Base-by-base conservation (phyloP, 495 filamentous ascomycete species). In the Xylaria intraflava region DNA sequence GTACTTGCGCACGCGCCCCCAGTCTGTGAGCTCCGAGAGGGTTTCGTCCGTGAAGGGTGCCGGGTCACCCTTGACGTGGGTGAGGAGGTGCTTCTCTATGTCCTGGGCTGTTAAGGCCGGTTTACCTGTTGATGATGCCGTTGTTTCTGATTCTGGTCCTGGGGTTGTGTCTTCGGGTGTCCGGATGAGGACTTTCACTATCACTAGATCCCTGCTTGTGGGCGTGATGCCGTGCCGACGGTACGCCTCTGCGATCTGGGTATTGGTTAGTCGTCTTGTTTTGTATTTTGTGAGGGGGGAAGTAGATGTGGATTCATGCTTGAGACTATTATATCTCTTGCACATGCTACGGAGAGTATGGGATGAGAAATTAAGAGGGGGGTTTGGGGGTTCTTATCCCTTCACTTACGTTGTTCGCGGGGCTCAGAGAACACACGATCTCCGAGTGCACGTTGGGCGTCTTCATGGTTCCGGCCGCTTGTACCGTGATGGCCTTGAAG, bases 391-490 rank as follows among this genome's bases (percentile, higher is more conserved):
- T n/a, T n/a, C n/a, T n/a, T n/a, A n/a, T n/a, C n/a, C n/a, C 47
- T 50, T 39, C 46, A 65, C 65, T 26, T 62, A 93, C 91, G 70
- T 97, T 97, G 58, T 92, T 96, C 45, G 87, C 89, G 0, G 85
- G 78, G 46, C 82, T 88, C 9, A 99, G 71, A 11, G 82, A 83
- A 60, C 88, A 87, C 2, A 99, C 91, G 53, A 89, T 88, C 66
- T 97, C 93, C 0, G 90, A 93, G 61, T 97, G 93, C 10, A 96
- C 84, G 64, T 96, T 97, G 31, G 84, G 80, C 22, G 88, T 93
- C 59, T 82, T 84, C 27, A 92, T 70, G 20, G 82, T 79, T 0
- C 72, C 72, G 38, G 59, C 65, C 14, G 83, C 50, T 27, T 79
- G 71, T 57, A 84, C 80, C 57, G 85, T 89, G 44, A 89, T 72